A percentile compares a stretch with the other conserved stretches of the same genome.
phyloP scores from a whole-genome alignment of 805 yeast species.

The Blastobotrys muscicola region DNA sequence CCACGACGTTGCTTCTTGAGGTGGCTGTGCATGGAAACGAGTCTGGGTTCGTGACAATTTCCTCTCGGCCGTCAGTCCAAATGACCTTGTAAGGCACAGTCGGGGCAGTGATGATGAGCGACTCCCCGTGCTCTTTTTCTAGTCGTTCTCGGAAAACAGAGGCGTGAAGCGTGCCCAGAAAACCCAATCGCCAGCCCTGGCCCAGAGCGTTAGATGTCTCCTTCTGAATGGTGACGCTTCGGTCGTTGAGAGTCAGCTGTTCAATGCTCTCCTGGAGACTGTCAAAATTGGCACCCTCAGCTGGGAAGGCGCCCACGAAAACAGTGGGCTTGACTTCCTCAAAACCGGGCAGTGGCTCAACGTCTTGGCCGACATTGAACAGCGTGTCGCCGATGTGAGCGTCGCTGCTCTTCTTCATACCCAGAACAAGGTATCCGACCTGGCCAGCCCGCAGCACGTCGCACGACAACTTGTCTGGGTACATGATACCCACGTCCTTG shows the following conservation, averaged over 20 bases:
- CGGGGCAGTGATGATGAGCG: slow-evolving; percentile 86
- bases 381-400: slow-evolving; percentile 91
- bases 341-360: slow-evolving; percentile 84
- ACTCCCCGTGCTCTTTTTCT: slow-evolving; percentile 90
- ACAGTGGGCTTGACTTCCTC: slow-evolving; percentile 98
- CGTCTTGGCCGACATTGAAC: slow-evolving; percentile 41
- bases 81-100: slow-evolving; percentile 85
- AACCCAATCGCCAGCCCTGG: slow-evolving; percentile 96
- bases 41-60: slow-evolving; percentile 78
- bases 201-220: slow-evolving; percentile 93
- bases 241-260: slow-evolving; percentile 80
- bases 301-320: slow-evolving; percentile 95
- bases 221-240: slow-evolving; percentile 80
- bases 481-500: slow-evolving; percentile 91
- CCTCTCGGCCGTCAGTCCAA: slow-evolving; percentile 54
- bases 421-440: slow-evolving; percentile 90
- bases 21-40: slow-evolving; percentile 66
- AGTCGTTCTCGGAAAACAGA: slow-evolving; percentile 87
- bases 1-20: slow-evolving; percentile 33
- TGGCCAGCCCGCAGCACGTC: slow-evolving; percentile 73
- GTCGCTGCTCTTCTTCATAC: slow-evolving; percentile 80
- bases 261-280: slow-evolving; percentile 83
- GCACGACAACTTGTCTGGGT: slow-evolving; percentile 72
- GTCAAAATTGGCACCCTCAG: slow-evolving; percentile 86
- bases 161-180: slow-evolving; percentile 89